Percentiles rank a stretch among this genome's conserved stretches.
Conservation (phyloP, 2,329 filamentous ascomycete species). For the Epichloe festucae region DNA sequence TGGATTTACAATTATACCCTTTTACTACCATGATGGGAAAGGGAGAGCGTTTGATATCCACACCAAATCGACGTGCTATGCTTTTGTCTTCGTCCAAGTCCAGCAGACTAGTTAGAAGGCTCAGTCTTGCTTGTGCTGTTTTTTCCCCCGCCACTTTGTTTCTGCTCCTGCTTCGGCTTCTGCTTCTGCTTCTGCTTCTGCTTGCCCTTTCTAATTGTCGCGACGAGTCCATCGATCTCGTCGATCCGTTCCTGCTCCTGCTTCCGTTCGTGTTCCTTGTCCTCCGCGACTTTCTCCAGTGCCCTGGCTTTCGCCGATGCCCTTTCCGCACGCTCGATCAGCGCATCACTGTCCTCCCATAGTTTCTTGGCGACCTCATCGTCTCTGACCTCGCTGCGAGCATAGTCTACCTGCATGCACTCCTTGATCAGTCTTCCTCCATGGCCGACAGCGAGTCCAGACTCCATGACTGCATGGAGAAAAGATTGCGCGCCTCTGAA, state of each 20-base stretch:
- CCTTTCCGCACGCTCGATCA: slow-evolving; percentile 74
- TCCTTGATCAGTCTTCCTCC: slow-evolving; percentile 78
- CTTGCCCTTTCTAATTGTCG: slow-evolving; percentile 31
- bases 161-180: background rate
- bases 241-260: slow-evolving; percentile 20
- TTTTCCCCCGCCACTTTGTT: background rate
- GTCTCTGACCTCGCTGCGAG: slow-evolving; percentile 61
- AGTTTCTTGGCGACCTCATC: slow-evolving; percentile 71
- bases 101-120: background rate
- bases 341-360: slow-evolving; percentile 78
- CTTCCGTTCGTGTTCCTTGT: slow-evolving; percentile 19
- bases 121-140: background rate
- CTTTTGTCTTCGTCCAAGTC: background rate
- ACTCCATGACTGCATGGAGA: slow-evolving; percentile 75
- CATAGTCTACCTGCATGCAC: slow-evolving; percentile 62
- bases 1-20: too few relatives aligned
- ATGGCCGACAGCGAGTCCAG: slow-evolving; percentile 45
- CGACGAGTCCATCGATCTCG: slow-evolving; percentile 25
- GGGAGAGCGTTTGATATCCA: too few relatives aligned
- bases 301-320: slow-evolving; percentile 49
- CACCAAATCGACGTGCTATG: too few relatives aligned
- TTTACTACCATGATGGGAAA: too few relatives aligned
- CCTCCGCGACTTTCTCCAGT: slow-evolving; percentile 24
- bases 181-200: slow-evolving; percentile 13
- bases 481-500: slow-evolving; percentile 77